Evolutionary conservation across 108 stramenopile species (phyloP).

Genomic region (Thalassiosira profunda): DNA sequence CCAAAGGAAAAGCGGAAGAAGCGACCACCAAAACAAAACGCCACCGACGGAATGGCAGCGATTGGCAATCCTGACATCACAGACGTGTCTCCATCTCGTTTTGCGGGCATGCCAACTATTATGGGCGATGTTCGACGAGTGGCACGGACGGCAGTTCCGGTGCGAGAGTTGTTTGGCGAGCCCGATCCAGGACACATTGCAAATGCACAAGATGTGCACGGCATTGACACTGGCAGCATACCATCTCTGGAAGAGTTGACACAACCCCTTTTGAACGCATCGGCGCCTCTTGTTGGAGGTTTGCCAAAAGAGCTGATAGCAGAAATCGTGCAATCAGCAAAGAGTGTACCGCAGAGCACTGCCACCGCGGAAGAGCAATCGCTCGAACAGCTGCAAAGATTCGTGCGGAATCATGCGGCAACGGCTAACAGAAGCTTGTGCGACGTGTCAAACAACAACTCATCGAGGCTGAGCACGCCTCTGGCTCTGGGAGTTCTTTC

Average conservation of each 20-base stretch:
- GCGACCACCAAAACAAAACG: too few relatives aligned
- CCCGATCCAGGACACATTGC: slow-evolving; percentile 9
- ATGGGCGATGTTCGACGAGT: slow-evolving; percentile 78
- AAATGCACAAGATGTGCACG: not conserved
- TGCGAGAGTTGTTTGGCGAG: slow-evolving; percentile 34
- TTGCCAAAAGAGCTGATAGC: slow-evolving; percentile 20
- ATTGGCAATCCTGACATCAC: slow-evolving; percentile 20
- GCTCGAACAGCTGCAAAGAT: slow-evolving; percentile 42
- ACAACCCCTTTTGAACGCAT: slow-evolving; percentile 32
- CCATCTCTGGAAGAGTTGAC: slow-evolving; percentile 50
- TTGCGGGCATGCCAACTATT: slow-evolving; percentile 56
- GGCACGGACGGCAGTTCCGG: slow-evolving; percentile 33
- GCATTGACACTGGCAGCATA: slow-evolving; percentile 38
- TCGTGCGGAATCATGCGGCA: slow-evolving; percentile 51
- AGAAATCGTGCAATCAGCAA: slow-evolving; percentile 15
- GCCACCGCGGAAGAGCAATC: slow-evolving; percentile 29
- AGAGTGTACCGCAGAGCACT: slow-evolving; percentile 13
- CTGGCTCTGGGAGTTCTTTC: slow-evolving; percentile 64
- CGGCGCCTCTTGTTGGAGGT: slow-evolving; percentile 24
- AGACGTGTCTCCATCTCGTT: slow-evolving; percentile 39
- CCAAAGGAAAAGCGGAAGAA: slow-evolving; percentile 51
- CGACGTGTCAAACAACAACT: slow-evolving; percentile 58
- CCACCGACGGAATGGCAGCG: not conserved
- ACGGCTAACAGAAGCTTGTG: slow-evolving; percentile 60
- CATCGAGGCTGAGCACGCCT: slow-evolving; percentile 48